phyloP scores from a whole-genome alignment of 768 basidiomycete species.

The Pulveroboletus sp. region DNA sequence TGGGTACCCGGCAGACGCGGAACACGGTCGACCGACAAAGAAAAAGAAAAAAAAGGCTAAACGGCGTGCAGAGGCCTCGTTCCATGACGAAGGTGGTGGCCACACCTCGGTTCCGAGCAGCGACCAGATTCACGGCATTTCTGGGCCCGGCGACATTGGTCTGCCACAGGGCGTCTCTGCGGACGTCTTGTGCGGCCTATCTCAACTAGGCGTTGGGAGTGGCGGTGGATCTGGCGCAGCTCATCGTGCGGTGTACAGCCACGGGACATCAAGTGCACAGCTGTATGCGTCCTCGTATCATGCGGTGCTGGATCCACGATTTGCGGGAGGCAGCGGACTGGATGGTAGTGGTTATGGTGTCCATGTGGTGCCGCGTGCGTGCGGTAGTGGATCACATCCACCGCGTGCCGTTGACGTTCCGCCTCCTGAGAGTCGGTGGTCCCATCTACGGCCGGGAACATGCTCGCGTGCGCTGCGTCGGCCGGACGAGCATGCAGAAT shows the following conservation, averaged over 20 bases:
- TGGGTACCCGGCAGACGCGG: conserved; percentile 17
- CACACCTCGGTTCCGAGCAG: conserved; percentile 1
- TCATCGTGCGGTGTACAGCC: conserved; percentile 3
- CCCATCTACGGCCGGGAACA: not conserved
- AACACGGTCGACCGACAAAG: conserved; percentile 16
- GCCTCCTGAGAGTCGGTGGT: conserved; percentile 1
- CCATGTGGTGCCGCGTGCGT: not conserved
- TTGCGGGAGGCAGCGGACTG: not conserved
- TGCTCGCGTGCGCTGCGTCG: not conserved
- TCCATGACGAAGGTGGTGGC: conserved; percentile 6
- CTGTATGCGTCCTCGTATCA: conserved; percentile 11
- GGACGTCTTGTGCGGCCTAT: conserved; percentile 15
- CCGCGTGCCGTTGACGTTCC: not conserved
- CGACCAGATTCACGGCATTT: conserved; percentile 16
- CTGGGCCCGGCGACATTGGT: conserved; percentile 18
- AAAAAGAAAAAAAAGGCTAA: conserved; percentile 28
- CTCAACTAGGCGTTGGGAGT: conserved; percentile 14
- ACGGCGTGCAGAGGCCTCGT: conserved; percentile 19
- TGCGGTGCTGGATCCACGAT: conserved; percentile 11
- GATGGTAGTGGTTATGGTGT: not conserved
- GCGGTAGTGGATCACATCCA: not conserved
- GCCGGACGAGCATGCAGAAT: conserved; percentile 3
- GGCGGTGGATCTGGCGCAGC: conserved; percentile 14
- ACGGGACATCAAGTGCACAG: not conserved
- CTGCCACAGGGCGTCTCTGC: conserved; percentile 6